Conservation (phyloP, 306 rosid genomes). For the Lotus japonicus region DNA sequence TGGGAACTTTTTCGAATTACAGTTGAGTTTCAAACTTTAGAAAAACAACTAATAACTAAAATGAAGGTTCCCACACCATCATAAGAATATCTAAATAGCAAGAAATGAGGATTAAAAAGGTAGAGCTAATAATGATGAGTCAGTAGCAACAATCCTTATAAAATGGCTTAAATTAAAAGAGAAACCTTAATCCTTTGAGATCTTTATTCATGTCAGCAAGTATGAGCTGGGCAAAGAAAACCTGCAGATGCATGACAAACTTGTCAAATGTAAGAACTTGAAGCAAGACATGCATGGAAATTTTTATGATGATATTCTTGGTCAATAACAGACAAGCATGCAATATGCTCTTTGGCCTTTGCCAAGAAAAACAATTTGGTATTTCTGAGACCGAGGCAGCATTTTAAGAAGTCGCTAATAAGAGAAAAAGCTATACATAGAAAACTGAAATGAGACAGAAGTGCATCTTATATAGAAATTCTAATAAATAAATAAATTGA, state of each 20-base stretch:
- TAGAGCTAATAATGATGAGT: neutral
- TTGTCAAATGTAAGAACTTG: slow-evolving; percentile 1
- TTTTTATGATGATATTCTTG: neutral
- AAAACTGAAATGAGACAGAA: neutral
- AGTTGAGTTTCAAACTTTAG: neutral
- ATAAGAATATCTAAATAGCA: slow-evolving; percentile 7
- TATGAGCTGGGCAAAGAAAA: slow-evolving; percentile 80
- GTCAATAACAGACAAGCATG: neutral
- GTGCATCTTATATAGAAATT: neutral
- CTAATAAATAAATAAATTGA: neutral
- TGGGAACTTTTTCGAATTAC: neutral
- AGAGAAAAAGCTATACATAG: neutral
- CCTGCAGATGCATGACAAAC: slow-evolving; percentile 44
- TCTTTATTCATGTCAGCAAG: slow-evolving; percentile 84
- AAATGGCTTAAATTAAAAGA: slow-evolving; percentile 14
- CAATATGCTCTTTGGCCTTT: neutral
- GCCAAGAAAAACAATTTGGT: neutral
- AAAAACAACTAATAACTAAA: neutral
- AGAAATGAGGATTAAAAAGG: neutral
- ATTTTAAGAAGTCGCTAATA: neutral
- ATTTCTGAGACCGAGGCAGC: neutral
- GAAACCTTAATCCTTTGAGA: slow-evolving; percentile 78
- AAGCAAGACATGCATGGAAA: neutral
- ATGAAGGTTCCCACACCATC: neutral
- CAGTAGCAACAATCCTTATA: slow-evolving; percentile 9